These are phyloP conservation scores for Cladophialophora exuberans DNA, from an alignment of 2,329 filamentous ascomycete species.

Conservation along the genomic window DNA sequence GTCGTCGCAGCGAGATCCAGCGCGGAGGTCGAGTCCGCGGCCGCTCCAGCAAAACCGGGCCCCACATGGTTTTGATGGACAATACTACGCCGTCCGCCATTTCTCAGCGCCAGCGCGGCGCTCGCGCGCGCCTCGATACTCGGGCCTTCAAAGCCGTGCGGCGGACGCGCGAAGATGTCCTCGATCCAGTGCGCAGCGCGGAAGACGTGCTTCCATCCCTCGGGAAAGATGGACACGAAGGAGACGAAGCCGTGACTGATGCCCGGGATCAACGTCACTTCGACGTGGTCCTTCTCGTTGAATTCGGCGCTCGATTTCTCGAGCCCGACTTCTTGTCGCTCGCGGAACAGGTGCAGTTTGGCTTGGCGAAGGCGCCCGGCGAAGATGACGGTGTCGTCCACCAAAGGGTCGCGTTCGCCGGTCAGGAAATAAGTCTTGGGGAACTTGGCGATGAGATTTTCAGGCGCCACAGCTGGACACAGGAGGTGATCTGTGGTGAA, in stretches of 20 bases:
- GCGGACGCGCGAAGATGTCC: constrained; percentile 66
- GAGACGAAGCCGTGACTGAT: constrained; percentile 94
- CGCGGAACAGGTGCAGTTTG: constrained; percentile 62
- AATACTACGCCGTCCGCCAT: too few species aligned
- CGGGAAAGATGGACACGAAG: constrained; percentile 84
- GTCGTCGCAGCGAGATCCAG: constrained; percentile 21
- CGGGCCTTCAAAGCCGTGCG: constrained; percentile 47
- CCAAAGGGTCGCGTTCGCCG: constrained; percentile 90
- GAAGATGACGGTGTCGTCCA: constrained; percentile 97
- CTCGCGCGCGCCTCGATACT: constrained; percentile 39
- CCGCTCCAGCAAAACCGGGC: too few species aligned
- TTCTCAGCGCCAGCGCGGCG: too few species aligned
- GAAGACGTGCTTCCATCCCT: constrained; percentile 85
- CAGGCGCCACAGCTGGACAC: constrained; percentile 86
- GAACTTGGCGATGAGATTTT: constrained; percentile 79
- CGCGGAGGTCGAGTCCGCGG: constrained; percentile 15
- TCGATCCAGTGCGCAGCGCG: constrained; percentile 80
- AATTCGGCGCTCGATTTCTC: constrained; percentile 61
- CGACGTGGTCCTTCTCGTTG: constrained; percentile 73
- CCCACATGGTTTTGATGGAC: too few species aligned
- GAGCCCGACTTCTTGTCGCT: constrained; percentile 60
- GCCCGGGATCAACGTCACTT: constrained; percentile 83
- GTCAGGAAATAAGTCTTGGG: constrained; percentile 94
- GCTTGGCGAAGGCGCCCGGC: constrained; percentile 84
- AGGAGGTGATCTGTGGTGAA: constrained; percentile 90